phyloP scores from a whole-genome alignment of 768 basidiomycete species.

The Suillus alpinus region DNA sequence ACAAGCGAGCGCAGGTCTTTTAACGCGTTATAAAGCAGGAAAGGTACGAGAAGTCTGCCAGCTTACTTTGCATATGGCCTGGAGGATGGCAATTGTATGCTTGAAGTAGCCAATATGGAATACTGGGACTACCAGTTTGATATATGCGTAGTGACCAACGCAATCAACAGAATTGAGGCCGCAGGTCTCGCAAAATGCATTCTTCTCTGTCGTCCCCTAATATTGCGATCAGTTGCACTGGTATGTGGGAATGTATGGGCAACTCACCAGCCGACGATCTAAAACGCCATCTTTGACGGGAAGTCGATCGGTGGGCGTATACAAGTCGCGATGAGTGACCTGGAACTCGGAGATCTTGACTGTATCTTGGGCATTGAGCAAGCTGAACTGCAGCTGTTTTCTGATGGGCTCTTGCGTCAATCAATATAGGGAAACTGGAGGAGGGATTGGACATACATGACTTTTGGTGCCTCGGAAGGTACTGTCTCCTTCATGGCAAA shows the following conservation, averaged over 20 bases:
- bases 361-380: constrained; percentile 91
- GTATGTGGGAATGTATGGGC: not conserved
- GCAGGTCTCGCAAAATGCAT: constrained; percentile 91
- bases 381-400: constrained; percentile 94
- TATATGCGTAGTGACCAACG: constrained; percentile 98
- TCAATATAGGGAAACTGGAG: not conserved
- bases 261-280: constrained; percentile 81
- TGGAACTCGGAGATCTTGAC: constrained; percentile 96
- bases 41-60: not conserved
- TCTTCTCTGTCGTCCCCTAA: constrained; percentile 94
- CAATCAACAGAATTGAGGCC: constrained; percentile 90
- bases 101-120: constrained; percentile 99
- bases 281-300: constrained; percentile 92
- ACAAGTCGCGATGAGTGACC: constrained; percentile 89
- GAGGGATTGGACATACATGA: constrained; percentile 53
- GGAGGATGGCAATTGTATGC: constrained; percentile 88
- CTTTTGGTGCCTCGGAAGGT: constrained; percentile 75
- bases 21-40: constrained; percentile 3
- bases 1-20: constrained; percentile 87
- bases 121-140: constrained; percentile 93
- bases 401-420: constrained; percentile 39
- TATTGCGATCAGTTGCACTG: not conserved
- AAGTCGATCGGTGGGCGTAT: constrained; percentile 76
- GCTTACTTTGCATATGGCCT: constrained; percentile 92
- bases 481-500: constrained; percentile 72